Conservation (phyloP, 2,329 filamentous ascomycete species). For the Talaromyces verruculosus region DNA sequence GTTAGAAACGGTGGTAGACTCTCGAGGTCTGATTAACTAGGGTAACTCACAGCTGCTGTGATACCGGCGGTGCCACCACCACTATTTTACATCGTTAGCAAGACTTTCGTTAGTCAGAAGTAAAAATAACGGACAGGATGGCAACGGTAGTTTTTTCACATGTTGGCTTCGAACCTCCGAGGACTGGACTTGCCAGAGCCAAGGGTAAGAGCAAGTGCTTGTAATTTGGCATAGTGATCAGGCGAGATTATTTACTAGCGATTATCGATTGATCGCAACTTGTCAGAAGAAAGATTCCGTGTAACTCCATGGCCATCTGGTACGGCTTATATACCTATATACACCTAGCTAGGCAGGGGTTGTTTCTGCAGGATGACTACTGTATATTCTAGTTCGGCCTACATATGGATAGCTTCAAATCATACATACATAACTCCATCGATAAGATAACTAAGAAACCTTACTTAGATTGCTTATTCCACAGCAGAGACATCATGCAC, state of each 20-base stretch:
- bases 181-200: conserved; percentile 9
- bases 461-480: neutral
- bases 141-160: conserved; percentile 37
- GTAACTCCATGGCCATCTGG: neutral
- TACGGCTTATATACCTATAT: neutral
- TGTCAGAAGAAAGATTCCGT: neutral
- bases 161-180: conserved; percentile 23
- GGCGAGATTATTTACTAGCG: neutral
- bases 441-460: neutral
- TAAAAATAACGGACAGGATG: conserved; percentile 30
- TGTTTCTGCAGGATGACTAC: neutral
- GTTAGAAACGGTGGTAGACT: neutral
- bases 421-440: neutral
- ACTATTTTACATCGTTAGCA: conserved; percentile 22
- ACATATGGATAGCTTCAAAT: neutral
- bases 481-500: neutral
- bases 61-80: conserved; percentile 65
- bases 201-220: neutral
- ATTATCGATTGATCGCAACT: neutral
- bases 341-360: neutral
- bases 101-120: neutral
- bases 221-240: neutral
- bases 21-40: neutral
- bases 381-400: neutral
- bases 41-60: conserved; percentile 54